Evolutionary conservation across 163 green algal species (phyloP), one percentile per base, ranked within the genome.

Genomic region (Scenedesmus sp.): DNA sequence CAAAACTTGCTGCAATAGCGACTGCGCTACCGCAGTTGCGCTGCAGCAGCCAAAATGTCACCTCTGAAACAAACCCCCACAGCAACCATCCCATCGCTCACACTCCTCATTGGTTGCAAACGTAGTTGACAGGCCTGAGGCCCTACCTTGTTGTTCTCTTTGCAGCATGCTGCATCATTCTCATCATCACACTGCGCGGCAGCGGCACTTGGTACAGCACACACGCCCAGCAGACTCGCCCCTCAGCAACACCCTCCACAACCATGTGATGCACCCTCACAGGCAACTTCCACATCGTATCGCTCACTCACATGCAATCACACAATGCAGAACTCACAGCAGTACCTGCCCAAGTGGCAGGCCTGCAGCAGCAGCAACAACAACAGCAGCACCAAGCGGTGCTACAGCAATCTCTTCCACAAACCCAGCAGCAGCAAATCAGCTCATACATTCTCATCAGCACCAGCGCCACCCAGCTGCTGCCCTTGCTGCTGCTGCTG

Each of bases 401-500:
- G 6, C 20, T 79, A 52, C 70, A 13, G 20, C 70, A 79, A 10
- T 10, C 8, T 15, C 46, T 23, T 13, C 3, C 20, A 79, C 70
- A 52, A 1, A 79, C 20, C 4, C 70, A 79, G 70, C 70, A 79
- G 23, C 70, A 79, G 23, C 70, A n/a, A 3, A 0, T n/a, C 2
- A 4, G 18, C 2, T 52, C 20, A 79, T 23, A 79, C 70, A 23
- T 79, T 23, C 1, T 52, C 70, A 79, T 79, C 70, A 13, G 70
- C 70, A 16, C 70, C 70, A 52, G 70, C 23, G 57, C 34, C 76
- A n/a, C 76, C 76, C 34, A 84, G 59, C 83, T 88, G 83, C 82
- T 67, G 82, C 79, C 16, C 46, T 52, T 85, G 79, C 26, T 85
- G 79, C 79, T 85, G 79, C 46, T 86, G 46, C 46, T 6, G 81